Conservation (phyloP, 768 basidiomycete species). For the Boletus pseudopeckii region DNA sequence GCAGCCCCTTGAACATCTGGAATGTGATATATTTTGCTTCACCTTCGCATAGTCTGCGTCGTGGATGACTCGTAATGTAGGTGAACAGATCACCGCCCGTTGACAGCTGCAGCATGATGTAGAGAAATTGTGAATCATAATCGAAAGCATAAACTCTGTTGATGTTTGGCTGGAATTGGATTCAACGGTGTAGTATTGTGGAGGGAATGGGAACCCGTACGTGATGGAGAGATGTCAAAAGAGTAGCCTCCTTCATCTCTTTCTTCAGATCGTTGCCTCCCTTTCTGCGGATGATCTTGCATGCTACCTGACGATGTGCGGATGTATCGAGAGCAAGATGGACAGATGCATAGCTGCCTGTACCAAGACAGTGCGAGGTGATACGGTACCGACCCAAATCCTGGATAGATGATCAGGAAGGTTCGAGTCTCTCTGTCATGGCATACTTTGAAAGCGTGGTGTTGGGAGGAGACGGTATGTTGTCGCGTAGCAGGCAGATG, state of each 20-base stretch:
- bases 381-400: conserved; percentile 64
- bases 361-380: conserved; percentile 77
- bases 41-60: conserved; percentile 63
- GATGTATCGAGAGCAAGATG: conserved; percentile 69
- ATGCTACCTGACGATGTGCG: conserved; percentile 72
- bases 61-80: conserved; percentile 64
- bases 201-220: conserved; percentile 38
- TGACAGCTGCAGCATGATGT: conserved; percentile 82
- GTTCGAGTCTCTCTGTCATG: not conserved
- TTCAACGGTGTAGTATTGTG: not conserved
- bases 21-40: conserved; percentile 85
- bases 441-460: conserved; percentile 52
- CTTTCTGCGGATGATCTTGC: conserved; percentile 74
- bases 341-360: conserved; percentile 79
- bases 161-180: conserved; percentile 63
- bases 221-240: conserved; percentile 68
- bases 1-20: conserved; percentile 68
- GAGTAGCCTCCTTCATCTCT: conserved; percentile 77
- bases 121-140: conserved; percentile 60
- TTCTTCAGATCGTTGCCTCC: conserved; percentile 38
- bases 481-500: conserved; percentile 49
- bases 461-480: conserved; percentile 57
- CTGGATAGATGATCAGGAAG: conserved; percentile 32
- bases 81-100: conserved; percentile 88
- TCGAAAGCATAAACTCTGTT: conserved; percentile 74